Percentiles rank a stretch among this genome's conserved stretches.
These are phyloP conservation scores for Syzygium jambos DNA, from an alignment of 345 rosid genomes.

Conservation along the genomic window DNA sequence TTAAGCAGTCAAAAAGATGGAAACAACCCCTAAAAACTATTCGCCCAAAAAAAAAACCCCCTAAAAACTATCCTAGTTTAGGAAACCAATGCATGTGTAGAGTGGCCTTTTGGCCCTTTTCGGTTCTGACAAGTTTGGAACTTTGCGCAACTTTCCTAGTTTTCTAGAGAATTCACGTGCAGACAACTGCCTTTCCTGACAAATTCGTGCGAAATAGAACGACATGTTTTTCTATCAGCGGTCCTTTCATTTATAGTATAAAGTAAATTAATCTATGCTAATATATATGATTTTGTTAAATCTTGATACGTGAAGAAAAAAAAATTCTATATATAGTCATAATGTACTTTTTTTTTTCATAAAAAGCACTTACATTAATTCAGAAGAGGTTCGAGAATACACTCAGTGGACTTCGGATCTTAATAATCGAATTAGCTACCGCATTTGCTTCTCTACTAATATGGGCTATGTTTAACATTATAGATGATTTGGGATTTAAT, in stretches of 20 bases:
- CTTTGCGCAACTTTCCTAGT: not conserved
- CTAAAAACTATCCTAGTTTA: not conserved
- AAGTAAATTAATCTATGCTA: not conserved
- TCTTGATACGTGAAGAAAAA: not conserved
- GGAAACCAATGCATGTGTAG: not conserved
- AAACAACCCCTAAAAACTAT: not conserved
- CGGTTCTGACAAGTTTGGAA: not conserved
- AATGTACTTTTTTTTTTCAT: too few relatives aligned
- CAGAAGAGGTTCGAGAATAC: too few relatives aligned
- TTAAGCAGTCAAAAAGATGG: not conserved
- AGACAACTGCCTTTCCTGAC: not conserved
- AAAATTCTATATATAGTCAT: too few relatives aligned
- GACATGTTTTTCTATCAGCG: not conserved
- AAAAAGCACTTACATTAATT: too few relatives aligned
- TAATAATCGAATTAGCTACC: too few relatives aligned
- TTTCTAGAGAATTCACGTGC: not conserved
- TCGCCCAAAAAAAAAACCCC: too few relatives aligned
- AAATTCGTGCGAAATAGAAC: not conserved
- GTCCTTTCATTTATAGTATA: not conserved
- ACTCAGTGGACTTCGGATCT: too few relatives aligned
- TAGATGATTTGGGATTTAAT: too few relatives aligned
- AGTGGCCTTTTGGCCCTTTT: not conserved
- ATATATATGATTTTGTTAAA: not conserved
- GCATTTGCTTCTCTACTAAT: too few relatives aligned
- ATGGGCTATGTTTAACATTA: too few relatives aligned